Conservation (phyloP, 1,139 yeast genomes). For the Candida neerlandica region DNA sequence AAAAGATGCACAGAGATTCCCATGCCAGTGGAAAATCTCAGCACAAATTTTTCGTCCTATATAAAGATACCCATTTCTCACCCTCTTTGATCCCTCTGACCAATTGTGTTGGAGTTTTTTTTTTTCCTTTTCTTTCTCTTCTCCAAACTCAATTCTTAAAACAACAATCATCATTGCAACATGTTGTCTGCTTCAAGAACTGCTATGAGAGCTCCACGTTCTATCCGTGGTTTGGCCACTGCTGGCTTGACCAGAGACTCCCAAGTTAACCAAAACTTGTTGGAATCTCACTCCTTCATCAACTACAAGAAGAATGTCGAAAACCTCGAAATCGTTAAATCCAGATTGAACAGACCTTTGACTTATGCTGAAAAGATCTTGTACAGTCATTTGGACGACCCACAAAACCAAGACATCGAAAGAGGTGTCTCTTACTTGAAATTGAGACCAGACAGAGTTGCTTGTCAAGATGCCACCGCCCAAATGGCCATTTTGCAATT, state of each 20-base stretch:
- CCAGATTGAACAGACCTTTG: slow-evolving; percentile 88
- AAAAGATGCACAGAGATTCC: too few species aligned
- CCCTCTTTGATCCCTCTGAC: neutral
- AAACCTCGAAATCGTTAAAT: slow-evolving; percentile 83
- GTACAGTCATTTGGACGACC: slow-evolving; percentile 95
- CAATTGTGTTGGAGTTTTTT: slow-evolving; percentile 9
- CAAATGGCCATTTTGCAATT: slow-evolving; percentile 96
- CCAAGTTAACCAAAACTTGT: slow-evolving; percentile 86
- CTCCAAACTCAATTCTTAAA: neutral
- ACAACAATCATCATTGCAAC: slow-evolving; percentile 5
- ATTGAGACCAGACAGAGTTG: slow-evolving; percentile 96
- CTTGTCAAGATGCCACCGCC: slow-evolving; percentile 99
- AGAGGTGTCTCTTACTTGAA: slow-evolving; percentile 97
- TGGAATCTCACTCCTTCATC: slow-evolving; percentile 83
- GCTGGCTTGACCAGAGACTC: slow-evolving; percentile 82
- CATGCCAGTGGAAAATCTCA: neutral
- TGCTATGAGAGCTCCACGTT: slow-evolving; percentile 35
- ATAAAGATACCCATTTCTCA: neutral
- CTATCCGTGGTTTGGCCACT: slow-evolving; percentile 75
- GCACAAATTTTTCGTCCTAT: neutral
- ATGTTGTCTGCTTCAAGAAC: slow-evolving; percentile 48
- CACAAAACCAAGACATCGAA: slow-evolving; percentile 91
- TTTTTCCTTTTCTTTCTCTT: slow-evolving; percentile 1
- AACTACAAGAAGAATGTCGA: slow-evolving; percentile 79
- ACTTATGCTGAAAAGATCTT: slow-evolving; percentile 97